Conservation (phyloP, 768 basidiomycete genomes). For the Kwoniella sp. region DNA sequence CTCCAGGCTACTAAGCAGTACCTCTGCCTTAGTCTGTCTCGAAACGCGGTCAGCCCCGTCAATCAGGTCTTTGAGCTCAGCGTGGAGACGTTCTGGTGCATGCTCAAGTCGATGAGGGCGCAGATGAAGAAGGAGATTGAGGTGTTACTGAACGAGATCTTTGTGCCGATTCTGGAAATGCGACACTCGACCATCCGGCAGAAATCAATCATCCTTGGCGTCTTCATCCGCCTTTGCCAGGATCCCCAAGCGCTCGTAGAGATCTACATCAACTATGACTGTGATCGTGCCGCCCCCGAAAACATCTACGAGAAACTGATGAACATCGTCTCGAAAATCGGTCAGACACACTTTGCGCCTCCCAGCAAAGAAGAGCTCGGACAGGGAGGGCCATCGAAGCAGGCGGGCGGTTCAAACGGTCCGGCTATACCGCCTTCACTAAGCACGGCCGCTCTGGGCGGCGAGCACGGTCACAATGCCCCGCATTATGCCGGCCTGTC, state of each 20-base stretch:
- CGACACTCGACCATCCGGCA: constrained; percentile 90
- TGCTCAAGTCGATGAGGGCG: constrained; percentile 86
- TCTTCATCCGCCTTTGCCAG: constrained; percentile 82
- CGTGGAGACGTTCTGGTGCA: constrained; percentile 97
- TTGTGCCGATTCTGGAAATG: constrained; percentile 98
- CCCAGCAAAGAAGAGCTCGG: constrained; percentile 43
- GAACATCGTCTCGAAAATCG: constrained; percentile 92
- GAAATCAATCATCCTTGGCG: constrained; percentile 80
- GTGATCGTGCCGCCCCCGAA: constrained; percentile 86
- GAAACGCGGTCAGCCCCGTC: constrained; percentile 92
- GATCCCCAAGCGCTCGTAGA: constrained; percentile 97
- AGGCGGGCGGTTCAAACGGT: constrained; percentile 49
- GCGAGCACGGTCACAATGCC: constrained; percentile 57
- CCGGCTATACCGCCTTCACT: constrained; percentile 61
- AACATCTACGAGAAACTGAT: constrained; percentile 98
- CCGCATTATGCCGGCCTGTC: constrained; percentile 55
- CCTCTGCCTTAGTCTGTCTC: constrained; percentile 82
- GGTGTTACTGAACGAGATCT: constrained; percentile 96
- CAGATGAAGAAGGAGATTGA: constrained; percentile 99
- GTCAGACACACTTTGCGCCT: constrained; percentile 56
- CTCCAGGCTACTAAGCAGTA: constrained; percentile 94
- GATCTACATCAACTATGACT: constrained; percentile 98
- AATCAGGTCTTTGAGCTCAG: constrained; percentile 96
- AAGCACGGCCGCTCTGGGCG: constrained; percentile 55
- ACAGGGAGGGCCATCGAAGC: constrained; percentile 33